Conservation (phyloP, 1,284 basidiomycete species). For the Cryptococcus sp. region DNA sequence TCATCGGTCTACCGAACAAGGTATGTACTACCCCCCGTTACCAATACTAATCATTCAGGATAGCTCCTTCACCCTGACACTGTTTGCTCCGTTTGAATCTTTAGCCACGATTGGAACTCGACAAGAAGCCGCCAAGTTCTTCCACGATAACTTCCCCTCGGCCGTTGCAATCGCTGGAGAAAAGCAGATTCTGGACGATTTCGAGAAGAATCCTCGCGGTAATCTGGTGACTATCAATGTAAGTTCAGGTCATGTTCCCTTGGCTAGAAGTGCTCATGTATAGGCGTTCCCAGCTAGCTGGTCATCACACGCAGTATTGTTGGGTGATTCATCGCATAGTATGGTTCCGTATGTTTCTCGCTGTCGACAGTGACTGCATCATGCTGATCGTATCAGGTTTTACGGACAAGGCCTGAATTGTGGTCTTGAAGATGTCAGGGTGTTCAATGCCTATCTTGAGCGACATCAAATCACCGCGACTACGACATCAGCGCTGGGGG, state of each 20-base stretch:
- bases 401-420: constrained; percentile 98
- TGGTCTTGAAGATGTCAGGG: constrained; percentile 92
- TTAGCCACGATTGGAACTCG: constrained; percentile 64
- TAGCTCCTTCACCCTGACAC: constrained; percentile 59
- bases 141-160: constrained; percentile 79
- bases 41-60: constrained; percentile 29
- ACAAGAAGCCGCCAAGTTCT: constrained; percentile 68
- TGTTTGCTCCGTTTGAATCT: constrained; percentile 82
- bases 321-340: constrained; percentile 93
- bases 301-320: constrained; percentile 76
- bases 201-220: constrained; percentile 76
- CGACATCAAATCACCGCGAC: constrained; percentile 59
- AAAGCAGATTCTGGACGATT: constrained; percentile 67
- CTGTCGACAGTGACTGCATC: too few relatives aligned
- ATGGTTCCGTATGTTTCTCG: constrained; percentile 61
- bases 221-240: constrained; percentile 89
- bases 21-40: constrained; percentile 50
- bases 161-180: constrained; percentile 79
- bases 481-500: constrained; percentile 33
- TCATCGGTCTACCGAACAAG: constrained; percentile 95
- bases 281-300: constrained; percentile 65
- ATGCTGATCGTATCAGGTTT: constrained; percentile 58
- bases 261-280: not conserved
- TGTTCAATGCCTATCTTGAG: constrained; percentile 72
- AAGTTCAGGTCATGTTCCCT: constrained; percentile 19